Evolutionary conservation across 192 early-diverging fungal genomes (phyloP).

Genomic region (Paraglomus brasilianum): DNA sequence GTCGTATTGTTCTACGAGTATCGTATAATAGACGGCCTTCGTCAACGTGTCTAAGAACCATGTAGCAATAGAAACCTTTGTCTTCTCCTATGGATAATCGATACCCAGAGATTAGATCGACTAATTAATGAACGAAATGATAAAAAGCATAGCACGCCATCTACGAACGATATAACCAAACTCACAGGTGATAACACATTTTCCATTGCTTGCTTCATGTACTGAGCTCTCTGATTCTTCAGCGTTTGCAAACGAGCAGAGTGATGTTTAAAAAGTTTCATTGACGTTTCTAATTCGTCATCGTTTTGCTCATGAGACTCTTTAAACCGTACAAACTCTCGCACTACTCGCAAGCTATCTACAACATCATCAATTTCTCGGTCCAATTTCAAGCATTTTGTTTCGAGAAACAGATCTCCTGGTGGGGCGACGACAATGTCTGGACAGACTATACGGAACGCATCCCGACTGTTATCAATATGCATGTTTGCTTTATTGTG

Average conservation of each 20-base stretch:
- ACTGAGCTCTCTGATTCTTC: background rate
- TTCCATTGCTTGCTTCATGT: background rate
- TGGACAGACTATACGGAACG: no score
- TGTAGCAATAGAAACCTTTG: background rate
- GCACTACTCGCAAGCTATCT: background rate
- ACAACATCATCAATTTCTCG: background rate
- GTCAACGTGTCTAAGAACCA: background rate
- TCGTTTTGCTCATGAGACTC: background rate
- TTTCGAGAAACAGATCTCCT: conserved; percentile 4
- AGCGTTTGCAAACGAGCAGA: background rate
- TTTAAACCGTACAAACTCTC: background rate
- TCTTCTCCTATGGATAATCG: background rate
- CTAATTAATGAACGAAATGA: no score
- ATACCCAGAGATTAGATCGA: background rate
- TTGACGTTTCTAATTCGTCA: background rate
- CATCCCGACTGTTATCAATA: no score
- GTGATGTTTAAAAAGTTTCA: background rate
- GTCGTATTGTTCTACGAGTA: background rate
- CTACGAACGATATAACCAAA: no score
- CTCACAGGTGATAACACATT: background rate
- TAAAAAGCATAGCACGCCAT: no score
- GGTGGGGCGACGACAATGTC: background rate
- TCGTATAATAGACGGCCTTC: background rate
- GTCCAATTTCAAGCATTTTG: background rate
- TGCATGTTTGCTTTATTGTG: no score